A percentile compares a stretch with the other conserved stretches of the same genome.
phyloP scores from a whole-genome alignment of 768 basidiomycete genomes.

The Boletus rufocinnamomeus region DNA sequence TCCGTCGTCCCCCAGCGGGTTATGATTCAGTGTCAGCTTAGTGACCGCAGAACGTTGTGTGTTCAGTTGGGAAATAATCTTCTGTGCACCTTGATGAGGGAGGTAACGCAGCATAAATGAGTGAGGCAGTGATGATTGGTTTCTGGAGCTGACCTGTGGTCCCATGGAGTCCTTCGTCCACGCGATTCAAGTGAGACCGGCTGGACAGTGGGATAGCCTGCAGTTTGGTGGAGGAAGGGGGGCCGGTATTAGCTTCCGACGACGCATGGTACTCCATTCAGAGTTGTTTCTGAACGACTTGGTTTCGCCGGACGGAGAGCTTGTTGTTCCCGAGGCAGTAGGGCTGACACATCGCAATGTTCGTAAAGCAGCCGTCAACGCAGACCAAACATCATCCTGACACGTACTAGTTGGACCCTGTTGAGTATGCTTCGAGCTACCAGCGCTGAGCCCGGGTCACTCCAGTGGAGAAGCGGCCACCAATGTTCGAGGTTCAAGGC shows the following conservation, averaged over 20 bases:
- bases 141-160: constrained; percentile 18
- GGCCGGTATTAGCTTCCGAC: not conserved
- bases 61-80: constrained; percentile 49
- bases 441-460: not conserved
- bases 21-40: constrained; percentile 56
- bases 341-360: not conserved
- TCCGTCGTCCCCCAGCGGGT: constrained; percentile 59
- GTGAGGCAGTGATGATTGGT: not conserved
- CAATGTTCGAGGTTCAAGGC: not conserved
- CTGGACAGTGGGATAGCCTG: constrained; percentile 13
- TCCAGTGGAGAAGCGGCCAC: not conserved
- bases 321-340: not conserved
- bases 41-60: constrained; percentile 44
- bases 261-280: constrained; percentile 20
- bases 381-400: not conserved
- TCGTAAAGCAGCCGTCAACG: constrained; percentile 2
- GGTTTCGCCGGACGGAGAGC: not conserved
- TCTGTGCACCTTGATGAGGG: constrained; percentile 50
- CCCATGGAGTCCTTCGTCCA: constrained; percentile 27
- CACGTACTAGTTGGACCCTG: not conserved
- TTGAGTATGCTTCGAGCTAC: not conserved
- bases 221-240: constrained; percentile 1
- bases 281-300: not conserved
- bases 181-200: constrained; percentile 22
- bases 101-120: constrained; percentile 5